Evolutionary conservation across 2,329 filamentous ascomycete species (phyloP).

Genomic region (Massarina eburnea): DNA sequence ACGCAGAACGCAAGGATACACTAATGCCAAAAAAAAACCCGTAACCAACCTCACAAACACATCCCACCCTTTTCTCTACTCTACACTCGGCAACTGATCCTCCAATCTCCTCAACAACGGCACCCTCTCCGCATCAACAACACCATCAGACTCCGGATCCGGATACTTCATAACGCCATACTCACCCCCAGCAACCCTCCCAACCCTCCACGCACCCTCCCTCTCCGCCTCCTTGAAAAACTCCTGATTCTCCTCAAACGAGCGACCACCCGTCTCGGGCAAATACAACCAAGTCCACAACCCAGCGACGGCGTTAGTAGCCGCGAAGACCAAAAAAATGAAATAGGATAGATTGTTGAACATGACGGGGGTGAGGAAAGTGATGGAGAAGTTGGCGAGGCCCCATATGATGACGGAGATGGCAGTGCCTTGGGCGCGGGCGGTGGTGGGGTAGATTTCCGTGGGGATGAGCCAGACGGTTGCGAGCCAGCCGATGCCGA

Average conservation of each 20-base stretch:
- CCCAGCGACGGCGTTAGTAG: conserved; percentile 58
- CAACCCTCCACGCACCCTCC: conserved; percentile 56
- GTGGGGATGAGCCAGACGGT: conserved; percentile 63
- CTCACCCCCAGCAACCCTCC: conserved; percentile 55
- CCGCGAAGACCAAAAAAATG: conserved; percentile 59
- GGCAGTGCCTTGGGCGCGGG: conserved; percentile 57
- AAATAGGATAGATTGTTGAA: conserved; percentile 63
- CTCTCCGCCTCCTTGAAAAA: conserved; percentile 59
- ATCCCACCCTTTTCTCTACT: too few species aligned
- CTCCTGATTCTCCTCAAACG: conserved; percentile 62
- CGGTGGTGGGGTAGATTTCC: conserved; percentile 59
- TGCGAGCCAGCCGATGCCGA: conserved; percentile 62
- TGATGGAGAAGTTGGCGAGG: conserved; percentile 60
- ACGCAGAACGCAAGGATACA: too few species aligned
- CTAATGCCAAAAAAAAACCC: too few species aligned
- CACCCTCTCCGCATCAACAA: conserved; percentile 47
- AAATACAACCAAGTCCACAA: conserved; percentile 56
- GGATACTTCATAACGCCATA: conserved; percentile 50
- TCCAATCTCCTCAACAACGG: conserved; percentile 48
- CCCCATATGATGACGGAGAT: conserved; percentile 60
- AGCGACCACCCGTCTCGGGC: conserved; percentile 60
- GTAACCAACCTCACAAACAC: too few species aligned
- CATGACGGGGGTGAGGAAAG: conserved; percentile 59
- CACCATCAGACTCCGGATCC: conserved; percentile 30
- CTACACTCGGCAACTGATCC: conserved; percentile 44